Conservation (phyloP, 306 rosid genomes). For the Cucumis cinereus region DNA sequence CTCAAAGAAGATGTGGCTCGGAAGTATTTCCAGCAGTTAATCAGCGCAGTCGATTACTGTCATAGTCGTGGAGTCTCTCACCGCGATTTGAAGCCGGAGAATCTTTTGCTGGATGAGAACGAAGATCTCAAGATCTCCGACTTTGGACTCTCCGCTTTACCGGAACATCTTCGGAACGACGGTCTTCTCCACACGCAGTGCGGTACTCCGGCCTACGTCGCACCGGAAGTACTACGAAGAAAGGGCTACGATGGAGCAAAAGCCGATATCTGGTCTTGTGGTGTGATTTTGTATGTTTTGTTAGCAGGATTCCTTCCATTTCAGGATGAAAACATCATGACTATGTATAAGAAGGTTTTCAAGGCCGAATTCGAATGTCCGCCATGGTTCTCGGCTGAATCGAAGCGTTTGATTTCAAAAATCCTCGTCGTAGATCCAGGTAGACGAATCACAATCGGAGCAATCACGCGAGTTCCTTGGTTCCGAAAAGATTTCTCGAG, state of each 20-base stretch:
- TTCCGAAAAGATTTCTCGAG: slow-evolving; percentile 25
- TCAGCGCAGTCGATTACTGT: slow-evolving; percentile 67
- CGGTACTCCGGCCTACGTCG: slow-evolving; percentile 84
- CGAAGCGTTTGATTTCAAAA: slow-evolving; percentile 39
- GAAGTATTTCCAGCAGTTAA: slow-evolving; percentile 54
- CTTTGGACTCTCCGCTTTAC: slow-evolving; percentile 65
- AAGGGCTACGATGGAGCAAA: slow-evolving; percentile 63
- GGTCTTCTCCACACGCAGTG: slow-evolving; percentile 77
- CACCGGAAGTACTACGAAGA: slow-evolving; percentile 52
- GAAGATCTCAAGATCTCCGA: slow-evolving; percentile 60
- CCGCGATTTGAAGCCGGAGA: slow-evolving; percentile 76
- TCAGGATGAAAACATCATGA: slow-evolving; percentile 50
- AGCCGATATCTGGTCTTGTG: slow-evolving; percentile 77
- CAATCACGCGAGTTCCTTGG: slow-evolving; percentile 54
- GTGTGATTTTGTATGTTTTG: slow-evolving; percentile 46
- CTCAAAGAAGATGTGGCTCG: slow-evolving; percentile 55
- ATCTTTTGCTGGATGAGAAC: slow-evolving; percentile 50
- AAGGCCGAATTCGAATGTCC: slow-evolving; percentile 54
- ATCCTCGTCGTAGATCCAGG: slow-evolving; percentile 50
- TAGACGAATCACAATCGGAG: slow-evolving; percentile 39
- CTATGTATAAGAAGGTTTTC: slow-evolving; percentile 49
- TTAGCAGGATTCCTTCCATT: slow-evolving; percentile 77
- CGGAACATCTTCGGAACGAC: slow-evolving; percentile 54
- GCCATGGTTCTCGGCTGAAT: slow-evolving; percentile 52
- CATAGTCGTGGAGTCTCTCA: slow-evolving; percentile 77